These are phyloP conservation scores for Emydomyces testavorans DNA, from an alignment of 2,329 filamentous ascomycete species.

Conservation along the genomic window DNA sequence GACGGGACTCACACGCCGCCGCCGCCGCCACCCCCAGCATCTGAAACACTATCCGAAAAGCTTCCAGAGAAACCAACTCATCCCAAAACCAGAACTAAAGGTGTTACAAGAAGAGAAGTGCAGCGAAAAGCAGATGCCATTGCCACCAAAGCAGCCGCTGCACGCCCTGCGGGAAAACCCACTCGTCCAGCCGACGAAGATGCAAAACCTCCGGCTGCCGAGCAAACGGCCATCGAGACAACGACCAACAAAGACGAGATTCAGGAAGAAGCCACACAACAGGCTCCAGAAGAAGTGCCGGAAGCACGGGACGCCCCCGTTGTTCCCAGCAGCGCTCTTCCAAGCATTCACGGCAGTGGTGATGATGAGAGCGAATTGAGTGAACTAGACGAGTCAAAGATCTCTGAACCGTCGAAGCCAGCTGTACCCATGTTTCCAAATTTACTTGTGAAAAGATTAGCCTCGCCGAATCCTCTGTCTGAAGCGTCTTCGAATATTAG, in stretches of 20 bases:
- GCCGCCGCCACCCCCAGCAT: slow-evolving; percentile 14
- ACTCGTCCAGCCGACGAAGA: slow-evolving; percentile 12
- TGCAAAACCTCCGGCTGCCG: background rate
- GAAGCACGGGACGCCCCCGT: slow-evolving; percentile 34
- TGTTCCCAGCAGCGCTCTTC: slow-evolving; percentile 43
- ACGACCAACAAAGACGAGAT: slow-evolving; percentile 1
- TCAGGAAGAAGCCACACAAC: background rate
- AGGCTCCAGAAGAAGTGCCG: background rate
- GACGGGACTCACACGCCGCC: slow-evolving; percentile 12
- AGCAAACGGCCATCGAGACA: slow-evolving; percentile 1
- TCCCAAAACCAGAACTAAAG: slow-evolving; percentile 39
- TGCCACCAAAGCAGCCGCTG: slow-evolving; percentile 28
- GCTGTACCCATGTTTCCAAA: slow-evolving; percentile 12
- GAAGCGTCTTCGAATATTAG: slow-evolving; percentile 16
- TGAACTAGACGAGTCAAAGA: slow-evolving; percentile 46
- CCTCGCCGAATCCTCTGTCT: slow-evolving; percentile 16
- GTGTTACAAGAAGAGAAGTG: slow-evolving; percentile 49
- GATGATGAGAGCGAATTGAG: slow-evolving; percentile 61
- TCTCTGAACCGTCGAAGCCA: slow-evolving; percentile 7
- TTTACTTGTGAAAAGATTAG: slow-evolving; percentile 9
- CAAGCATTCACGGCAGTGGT: slow-evolving; percentile 53
- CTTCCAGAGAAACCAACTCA: slow-evolving; percentile 11
- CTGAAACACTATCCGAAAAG: slow-evolving; percentile 6
- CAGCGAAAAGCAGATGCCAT: slow-evolving; percentile 49
- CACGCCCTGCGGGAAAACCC: slow-evolving; percentile 13